phyloP scores from a whole-genome alignment of 2,329 filamentous ascomycete species.

The Apiospora aurea region DNA sequence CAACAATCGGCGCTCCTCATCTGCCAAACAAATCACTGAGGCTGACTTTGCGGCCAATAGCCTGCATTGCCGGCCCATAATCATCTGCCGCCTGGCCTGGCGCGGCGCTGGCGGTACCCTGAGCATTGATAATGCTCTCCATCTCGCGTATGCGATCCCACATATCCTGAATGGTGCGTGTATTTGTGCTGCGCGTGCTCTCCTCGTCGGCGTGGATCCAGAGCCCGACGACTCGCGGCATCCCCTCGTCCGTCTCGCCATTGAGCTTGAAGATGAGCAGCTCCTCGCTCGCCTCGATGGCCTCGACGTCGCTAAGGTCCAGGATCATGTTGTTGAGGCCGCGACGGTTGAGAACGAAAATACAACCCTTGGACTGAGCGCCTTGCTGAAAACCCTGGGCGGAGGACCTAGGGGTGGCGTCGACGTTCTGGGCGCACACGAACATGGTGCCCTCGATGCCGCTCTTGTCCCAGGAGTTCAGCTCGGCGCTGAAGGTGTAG shows the following conservation, averaged over 20 bases:
- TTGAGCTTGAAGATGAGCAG: constrained; percentile 59
- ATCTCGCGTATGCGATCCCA: constrained; percentile 45
- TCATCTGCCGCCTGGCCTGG: constrained; percentile 26
- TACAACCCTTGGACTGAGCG: constrained; percentile 55
- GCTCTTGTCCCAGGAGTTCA: constrained; percentile 22
- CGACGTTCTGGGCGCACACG: constrained; percentile 69
- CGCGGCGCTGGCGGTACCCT: background rate
- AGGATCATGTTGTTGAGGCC: constrained; percentile 75
- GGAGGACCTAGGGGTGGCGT: constrained; percentile 41
- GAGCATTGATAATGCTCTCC: constrained; percentile 26
- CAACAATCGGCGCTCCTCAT: background rate
- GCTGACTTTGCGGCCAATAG: constrained; percentile 37
- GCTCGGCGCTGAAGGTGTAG: constrained; percentile 68
- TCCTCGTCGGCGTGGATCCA: constrained; percentile 62
- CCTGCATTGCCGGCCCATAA: constrained; percentile 51
- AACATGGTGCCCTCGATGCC: constrained; percentile 91
- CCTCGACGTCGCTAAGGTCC: constrained; percentile 64
- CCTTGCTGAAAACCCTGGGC: constrained; percentile 40
- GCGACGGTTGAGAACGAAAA: constrained; percentile 77
- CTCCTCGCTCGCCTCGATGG: constrained; percentile 68
- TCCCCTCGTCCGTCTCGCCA: constrained; percentile 30
- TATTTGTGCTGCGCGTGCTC: constrained; percentile 51
- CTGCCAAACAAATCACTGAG: constrained; percentile 23
- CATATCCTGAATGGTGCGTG: constrained; percentile 50
- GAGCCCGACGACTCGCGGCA: constrained; percentile 55